Base-by-base conservation (phyloP, 2,329 filamentous ascomycete species). In the Trichoderma afroharzianum region DNA sequence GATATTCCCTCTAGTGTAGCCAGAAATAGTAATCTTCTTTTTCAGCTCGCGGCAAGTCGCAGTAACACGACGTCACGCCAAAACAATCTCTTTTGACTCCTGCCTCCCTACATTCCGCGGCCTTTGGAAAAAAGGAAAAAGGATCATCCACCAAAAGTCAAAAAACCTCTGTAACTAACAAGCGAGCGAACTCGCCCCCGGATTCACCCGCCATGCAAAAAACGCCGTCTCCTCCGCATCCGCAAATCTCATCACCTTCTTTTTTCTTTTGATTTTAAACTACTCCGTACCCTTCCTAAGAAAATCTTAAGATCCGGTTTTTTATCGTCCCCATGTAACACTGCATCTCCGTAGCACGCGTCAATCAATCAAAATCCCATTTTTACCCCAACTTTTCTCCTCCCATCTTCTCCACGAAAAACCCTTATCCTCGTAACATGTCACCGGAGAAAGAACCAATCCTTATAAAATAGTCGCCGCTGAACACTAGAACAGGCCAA, bases 351-450 rank as follows among this genome's bases (percentile, higher is more conserved):
- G n/a, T n/a, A 50, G 9, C 43, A 55, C n/a, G 33, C 33, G 33
- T 36, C 14, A n/a, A n/a, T 64, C 43, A 30, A 15, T 59, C 18
- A 24, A 33, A 21, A n/a, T 5, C 62, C 28, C 47, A 39, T 1
- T 43, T 15, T 55, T 64, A 64, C 63, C 63, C 63, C 63, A 64
- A 64, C 47, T 53, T n/a, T n/a, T n/a, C n/a, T n/a, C n/a, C n/a
- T n/a, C n/a, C n/a, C n/a, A n/a, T 30, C 15, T 43, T 30, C 33
- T 47, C 59, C 58, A 61, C 26, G 11, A 30, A 28, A n/a, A 30
- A 28, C 15, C 9, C 2, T 12, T 18, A n/a, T 21, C 18, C n/a
- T 21, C 43, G n/a, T 21, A 50, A 21, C 43, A 50, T 50, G 43
- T 50, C 43, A 12, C 43, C n/a, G 9, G n/a, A 50, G 15, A 50